Conservation (phyloP, 768 basidiomycete genomes). For the Tylopilus subfusipes region DNA sequence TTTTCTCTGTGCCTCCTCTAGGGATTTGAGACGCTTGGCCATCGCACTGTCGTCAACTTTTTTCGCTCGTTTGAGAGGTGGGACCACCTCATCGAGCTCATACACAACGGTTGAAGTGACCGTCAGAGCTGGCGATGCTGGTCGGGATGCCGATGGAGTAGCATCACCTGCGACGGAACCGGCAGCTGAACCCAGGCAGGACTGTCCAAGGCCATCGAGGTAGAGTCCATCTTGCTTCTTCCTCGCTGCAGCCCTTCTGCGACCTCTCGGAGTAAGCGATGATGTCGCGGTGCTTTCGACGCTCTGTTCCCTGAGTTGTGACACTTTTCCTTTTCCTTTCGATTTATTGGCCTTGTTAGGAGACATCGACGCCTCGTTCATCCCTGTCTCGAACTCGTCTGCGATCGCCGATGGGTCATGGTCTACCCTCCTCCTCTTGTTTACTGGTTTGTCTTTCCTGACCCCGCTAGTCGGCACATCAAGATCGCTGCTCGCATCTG, state of each 20-base stretch:
- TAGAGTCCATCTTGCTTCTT: conserved; percentile 54
- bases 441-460: conserved; percentile 41
- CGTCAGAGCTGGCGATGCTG: conserved; percentile 58
- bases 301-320: conserved; percentile 49
- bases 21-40: conserved; percentile 67
- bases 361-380: conserved; percentile 38
- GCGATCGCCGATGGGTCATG: conserved; percentile 34
- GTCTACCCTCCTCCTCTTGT: conserved; percentile 65
- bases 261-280: conserved; percentile 42
- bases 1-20: conserved; percentile 84
- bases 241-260: conserved; percentile 54
- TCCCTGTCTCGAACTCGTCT: conserved; percentile 49
- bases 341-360: conserved; percentile 34
- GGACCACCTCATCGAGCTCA: conserved; percentile 66
- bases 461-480: conserved; percentile 39
- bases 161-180: conserved; percentile 60
- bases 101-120: conserved; percentile 59
- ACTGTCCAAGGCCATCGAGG: conserved; percentile 48
- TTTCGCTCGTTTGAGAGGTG: conserved; percentile 71
- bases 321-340: conserved; percentile 53
- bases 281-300: conserved; percentile 51
- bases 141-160: conserved; percentile 68
- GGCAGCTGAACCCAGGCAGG: conserved; percentile 47
- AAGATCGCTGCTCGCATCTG: conserved; percentile 58
- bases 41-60: conserved; percentile 70